A percentile compares a stretch with the other conserved stretches of the same genome.
Conservation (phyloP, 176 grass and related monocot genomes). For the Bonia amplexicaulis region DNA sequence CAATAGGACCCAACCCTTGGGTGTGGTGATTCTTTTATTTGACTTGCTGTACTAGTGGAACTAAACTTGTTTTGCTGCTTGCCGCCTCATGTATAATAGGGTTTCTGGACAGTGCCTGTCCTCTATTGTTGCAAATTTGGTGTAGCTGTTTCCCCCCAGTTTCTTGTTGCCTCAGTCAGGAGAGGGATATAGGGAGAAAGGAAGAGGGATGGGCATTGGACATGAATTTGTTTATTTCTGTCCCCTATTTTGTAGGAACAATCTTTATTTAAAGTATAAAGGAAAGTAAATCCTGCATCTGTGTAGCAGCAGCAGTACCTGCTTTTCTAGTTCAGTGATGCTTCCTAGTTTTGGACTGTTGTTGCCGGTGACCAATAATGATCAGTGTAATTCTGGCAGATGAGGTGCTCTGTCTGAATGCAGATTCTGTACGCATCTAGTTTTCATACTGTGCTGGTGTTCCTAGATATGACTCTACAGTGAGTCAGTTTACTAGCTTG, state of each 20-base stretch:
- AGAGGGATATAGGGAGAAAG: constrained; percentile 44
- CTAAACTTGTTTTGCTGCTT: constrained; percentile 36
- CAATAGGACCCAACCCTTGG: constrained; percentile 24
- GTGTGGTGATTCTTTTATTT: constrained; percentile 70
- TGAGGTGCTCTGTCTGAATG: too few species aligned
- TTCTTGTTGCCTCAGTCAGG: constrained; percentile 23
- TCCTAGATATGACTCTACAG: too few species aligned
- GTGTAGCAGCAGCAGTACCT: not conserved
- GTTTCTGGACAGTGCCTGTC: constrained; percentile 28
- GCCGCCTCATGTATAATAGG: constrained; percentile 54
- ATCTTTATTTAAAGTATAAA: constrained; percentile 62
- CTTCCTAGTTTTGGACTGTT: not conserved
- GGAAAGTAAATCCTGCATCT: constrained; percentile 38
- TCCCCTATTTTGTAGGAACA: constrained; percentile 62
- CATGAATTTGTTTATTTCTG: constrained; percentile 43
- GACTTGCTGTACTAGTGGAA: constrained; percentile 35
- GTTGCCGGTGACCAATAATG: not conserved
- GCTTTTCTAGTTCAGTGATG: not conserved
- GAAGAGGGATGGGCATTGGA: constrained; percentile 35
- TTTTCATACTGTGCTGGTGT: too few species aligned
- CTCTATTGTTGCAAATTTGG: constrained; percentile 41
- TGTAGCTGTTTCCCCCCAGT: constrained; percentile 37
- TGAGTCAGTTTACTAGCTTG: too few species aligned
- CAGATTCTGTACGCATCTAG: too few species aligned
- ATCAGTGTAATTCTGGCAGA: too few species aligned